Evolutionary conservation across 148 eudicot species (phyloP), one percentile per base, ranked within the genome.

Genomic region (Bassia scoparia): DNA sequence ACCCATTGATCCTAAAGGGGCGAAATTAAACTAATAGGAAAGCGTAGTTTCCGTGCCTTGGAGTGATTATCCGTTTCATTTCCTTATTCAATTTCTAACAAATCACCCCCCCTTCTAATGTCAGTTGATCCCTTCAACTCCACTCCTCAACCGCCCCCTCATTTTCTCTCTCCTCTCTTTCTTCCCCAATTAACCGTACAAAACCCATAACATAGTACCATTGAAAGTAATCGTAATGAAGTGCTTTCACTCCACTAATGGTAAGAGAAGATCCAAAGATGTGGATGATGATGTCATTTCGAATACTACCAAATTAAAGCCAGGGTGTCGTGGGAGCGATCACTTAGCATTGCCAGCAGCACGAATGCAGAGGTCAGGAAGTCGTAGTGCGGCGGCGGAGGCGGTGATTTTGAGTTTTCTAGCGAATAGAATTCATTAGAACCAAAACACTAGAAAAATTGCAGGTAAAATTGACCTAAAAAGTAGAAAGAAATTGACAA

Each of bases 281-380:
- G 73, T 69, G 7, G 80, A 69, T 24, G 81, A 69, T 79, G 84
- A 33, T 78, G 75, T 43, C 72, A 71, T 74, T 69, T 61, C 88
- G 6, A 79, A 72, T 27, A 35, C 34, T 27, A 35, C 34, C 24
- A 27, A n/a, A n/a, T n/a, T n/a, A n/a, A 54, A 20, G 76, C 89
- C 3, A 87, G 82, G 76, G 83, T 88, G 2, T 87, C 96, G 0
- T 93, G 98, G 98, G 96, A 87, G 0, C 87, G 98, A 50, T 93
- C 98, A 2, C 74, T 90, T n/a, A 88, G 93, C 77, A 73, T 90
- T 48, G 82, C 82, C 2, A 80, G 76, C 10, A 77, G 76, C 30
- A 77, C 60, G 0, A 76, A 56, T 0, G 53, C 52, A 10, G 84
- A 41, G 46, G 46, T 41, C 12, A 41, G 46, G 46, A 41, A 41